Conservation (phyloP, 768 basidiomycete genomes). For the Phanerochaete sordida region DNA sequence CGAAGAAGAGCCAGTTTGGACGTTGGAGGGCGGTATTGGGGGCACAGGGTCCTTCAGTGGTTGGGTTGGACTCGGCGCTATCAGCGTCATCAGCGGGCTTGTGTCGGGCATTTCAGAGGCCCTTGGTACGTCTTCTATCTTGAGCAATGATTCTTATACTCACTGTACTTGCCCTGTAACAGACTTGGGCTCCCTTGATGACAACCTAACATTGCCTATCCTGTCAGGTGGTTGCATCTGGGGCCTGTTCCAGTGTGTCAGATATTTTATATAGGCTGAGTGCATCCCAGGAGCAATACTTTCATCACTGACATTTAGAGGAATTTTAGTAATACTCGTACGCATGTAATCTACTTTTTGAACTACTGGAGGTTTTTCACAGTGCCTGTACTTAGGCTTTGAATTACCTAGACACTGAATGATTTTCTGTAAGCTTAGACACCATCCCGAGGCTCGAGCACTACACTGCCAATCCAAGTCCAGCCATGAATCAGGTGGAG, state of each 20-base stretch:
- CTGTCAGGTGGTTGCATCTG: conserved; percentile 74
- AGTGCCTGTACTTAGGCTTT: not conserved
- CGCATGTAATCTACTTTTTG: not conserved
- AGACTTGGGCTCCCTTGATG: conserved; percentile 86
- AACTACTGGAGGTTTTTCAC: not conserved
- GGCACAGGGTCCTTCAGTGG: conserved; percentile 32
- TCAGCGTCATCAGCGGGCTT: conserved; percentile 66
- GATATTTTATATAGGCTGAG: conserved; percentile 26
- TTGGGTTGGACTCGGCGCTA: conserved; percentile 47
- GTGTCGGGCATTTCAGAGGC: conserved; percentile 88
- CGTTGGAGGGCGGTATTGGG: conserved; percentile 48
- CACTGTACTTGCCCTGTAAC: not conserved
- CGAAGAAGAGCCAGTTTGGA: conserved; percentile 44
- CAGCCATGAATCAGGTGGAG: too few relatives aligned
- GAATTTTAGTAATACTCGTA: conserved; percentile 14
- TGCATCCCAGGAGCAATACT: not conserved
- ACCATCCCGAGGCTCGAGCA: too few relatives aligned
- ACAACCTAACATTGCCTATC: conserved; percentile 88
- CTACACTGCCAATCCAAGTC: too few relatives aligned
- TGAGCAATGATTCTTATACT: conserved; percentile 1
- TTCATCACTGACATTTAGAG: conserved; percentile 3
- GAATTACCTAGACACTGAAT: conserved; percentile 15
- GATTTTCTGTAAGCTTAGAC: too few relatives aligned
- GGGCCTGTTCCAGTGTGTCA: conserved; percentile 45
- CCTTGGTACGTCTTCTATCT: conserved; percentile 53